phyloP scores from a whole-genome alignment of 768 basidiomycete genomes.

The Pisolithus sp. region DNA sequence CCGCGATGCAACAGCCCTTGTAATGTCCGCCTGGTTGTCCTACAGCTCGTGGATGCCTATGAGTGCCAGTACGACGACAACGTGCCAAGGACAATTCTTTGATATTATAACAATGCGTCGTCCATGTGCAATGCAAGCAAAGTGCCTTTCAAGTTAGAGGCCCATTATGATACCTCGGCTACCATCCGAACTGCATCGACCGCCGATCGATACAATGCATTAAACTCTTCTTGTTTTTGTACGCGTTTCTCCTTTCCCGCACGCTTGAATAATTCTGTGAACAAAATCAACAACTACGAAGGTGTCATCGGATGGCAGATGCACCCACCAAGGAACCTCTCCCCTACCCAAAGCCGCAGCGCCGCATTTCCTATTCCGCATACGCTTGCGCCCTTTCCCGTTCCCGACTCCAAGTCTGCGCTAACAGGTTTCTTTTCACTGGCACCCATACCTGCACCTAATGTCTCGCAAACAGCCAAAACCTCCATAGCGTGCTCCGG shows the following conservation, averaged over 20 bases:
- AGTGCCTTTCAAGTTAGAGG: too few relatives aligned
- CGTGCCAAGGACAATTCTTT: too few relatives aligned
- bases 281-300: not conserved
- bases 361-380: constrained; percentile 54
- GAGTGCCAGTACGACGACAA: too few relatives aligned
- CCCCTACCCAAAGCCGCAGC: constrained; percentile 66
- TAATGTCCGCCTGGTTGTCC: too few relatives aligned
- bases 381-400: constrained; percentile 3
- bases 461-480: constrained; percentile 59
- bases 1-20: too few relatives aligned
- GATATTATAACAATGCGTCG: too few relatives aligned
- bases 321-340: constrained; percentile 54
- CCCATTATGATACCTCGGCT: too few relatives aligned
- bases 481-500: constrained; percentile 62
- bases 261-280: constrained; percentile 52
- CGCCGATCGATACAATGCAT: constrained; percentile 27
- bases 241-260: constrained; percentile 44
- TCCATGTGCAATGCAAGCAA: too few relatives aligned
- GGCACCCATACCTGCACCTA: constrained; percentile 63
- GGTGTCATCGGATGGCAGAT: not conserved
- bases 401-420: too few relatives aligned
- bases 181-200: constrained; percentile 13
- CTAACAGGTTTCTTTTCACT: constrained; percentile 16
- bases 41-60: too few relatives aligned
- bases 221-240: constrained; percentile 41